Conservation (phyloP, 768 basidiomycete species). For the Mycena venus region DNA sequence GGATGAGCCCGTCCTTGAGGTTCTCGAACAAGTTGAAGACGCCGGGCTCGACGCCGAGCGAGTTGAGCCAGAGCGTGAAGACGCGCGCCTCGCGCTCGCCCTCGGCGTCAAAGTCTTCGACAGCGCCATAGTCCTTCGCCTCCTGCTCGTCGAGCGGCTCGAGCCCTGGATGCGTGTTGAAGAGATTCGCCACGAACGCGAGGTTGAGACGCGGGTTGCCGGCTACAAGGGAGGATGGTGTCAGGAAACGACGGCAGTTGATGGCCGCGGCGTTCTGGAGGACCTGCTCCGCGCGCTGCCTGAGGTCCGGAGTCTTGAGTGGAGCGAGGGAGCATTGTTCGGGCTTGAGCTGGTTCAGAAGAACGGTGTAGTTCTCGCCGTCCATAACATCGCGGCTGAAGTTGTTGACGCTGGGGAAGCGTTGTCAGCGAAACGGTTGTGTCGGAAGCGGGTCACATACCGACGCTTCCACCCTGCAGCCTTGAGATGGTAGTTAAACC, state of each 20-base stretch:
- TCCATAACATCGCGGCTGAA: conserved; percentile 98
- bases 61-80: conserved; percentile 98
- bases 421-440: background rate
- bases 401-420: conserved; percentile 84
- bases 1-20: conserved; percentile 90
- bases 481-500: conserved; percentile 99
- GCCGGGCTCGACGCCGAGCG: conserved; percentile 94
- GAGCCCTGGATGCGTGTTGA: conserved; percentile 97
- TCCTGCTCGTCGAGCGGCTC: conserved; percentile 96
- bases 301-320: conserved; percentile 86
- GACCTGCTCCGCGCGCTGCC: conserved; percentile 92
- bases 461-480: conserved; percentile 92
- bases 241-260: conserved; percentile 96
- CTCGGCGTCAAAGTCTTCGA: conserved; percentile 99
- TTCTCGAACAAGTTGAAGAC: conserved; percentile 98
- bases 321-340: conserved; percentile 93
- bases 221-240: conserved; percentile 88
- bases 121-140: conserved; percentile 87
- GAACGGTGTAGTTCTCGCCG: conserved; percentile 97
- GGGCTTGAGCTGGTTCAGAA: conserved; percentile 96
- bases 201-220: conserved; percentile 98
- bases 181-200: conserved; percentile 97
- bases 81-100: conserved; percentile 98
- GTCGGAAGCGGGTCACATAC: conserved; percentile 51
- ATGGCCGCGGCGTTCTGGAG: conserved; percentile 95